These are phyloP conservation scores for Cokeromyces recurvatus DNA, from an alignment of 371 early-diverging fungal species.

Conservation along the genomic window DNA sequence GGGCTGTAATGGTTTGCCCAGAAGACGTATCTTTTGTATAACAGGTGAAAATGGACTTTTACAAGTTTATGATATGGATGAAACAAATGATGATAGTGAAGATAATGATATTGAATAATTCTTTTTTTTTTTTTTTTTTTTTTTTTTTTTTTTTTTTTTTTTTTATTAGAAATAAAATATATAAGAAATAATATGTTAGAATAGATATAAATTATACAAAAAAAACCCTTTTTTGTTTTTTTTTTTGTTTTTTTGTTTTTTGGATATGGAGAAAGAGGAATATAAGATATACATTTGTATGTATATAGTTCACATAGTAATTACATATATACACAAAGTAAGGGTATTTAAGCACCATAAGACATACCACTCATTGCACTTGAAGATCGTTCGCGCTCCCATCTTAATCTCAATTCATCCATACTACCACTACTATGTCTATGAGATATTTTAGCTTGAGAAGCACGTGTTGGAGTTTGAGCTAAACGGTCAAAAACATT, in stretches of 20 bases:
- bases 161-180: no score
- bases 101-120: neutral
- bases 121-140: no score
- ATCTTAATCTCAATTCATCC: slow-evolving; percentile 23
- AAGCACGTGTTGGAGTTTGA: slow-evolving; percentile 42
- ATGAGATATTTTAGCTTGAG: slow-evolving; percentile 36
- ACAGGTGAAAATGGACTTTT: slow-evolving; percentile 9
- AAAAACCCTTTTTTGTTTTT: no score
- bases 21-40: slow-evolving; percentile 11
- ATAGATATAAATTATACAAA: no score
- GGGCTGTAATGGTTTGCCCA: slow-evolving; percentile 17
- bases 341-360: slow-evolving; percentile 8
- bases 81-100: neutral
- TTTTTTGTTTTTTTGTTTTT: no score
- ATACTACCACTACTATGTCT: slow-evolving; percentile 31
- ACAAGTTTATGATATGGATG: slow-evolving; percentile 10
- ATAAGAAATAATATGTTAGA: no score
- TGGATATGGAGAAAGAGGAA: neutral
- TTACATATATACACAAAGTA: neutral
- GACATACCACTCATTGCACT: slow-evolving; percentile 28
- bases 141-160: no score
- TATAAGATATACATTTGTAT: neutral
- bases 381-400: slow-evolving; percentile 17
- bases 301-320: neutral
- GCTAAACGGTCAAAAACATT: slow-evolving; percentile 43